Conservation (phyloP, 2,329 filamentous ascomycete species). For the Microdochium paspali region DNA sequence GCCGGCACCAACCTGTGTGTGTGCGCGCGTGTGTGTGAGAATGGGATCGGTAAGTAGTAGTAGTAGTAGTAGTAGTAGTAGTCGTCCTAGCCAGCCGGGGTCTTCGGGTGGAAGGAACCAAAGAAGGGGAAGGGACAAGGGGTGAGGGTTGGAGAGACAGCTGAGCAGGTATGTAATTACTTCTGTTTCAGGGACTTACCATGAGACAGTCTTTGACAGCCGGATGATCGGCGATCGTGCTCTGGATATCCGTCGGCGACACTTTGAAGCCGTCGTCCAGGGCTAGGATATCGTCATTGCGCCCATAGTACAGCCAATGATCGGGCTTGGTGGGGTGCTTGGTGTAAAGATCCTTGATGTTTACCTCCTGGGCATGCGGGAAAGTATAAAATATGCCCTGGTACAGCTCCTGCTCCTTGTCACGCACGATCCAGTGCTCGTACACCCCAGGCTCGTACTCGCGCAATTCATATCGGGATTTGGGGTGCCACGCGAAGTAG, state of each 20-base stretch:
- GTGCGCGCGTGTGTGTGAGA: too few relatives aligned
- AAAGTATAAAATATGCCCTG: conserved; percentile 31
- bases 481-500: conserved; percentile 4
- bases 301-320: conserved; percentile 21
- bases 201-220: conserved; percentile 20
- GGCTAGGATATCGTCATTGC: conserved; percentile 15
- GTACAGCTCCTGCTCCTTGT: conserved; percentile 10
- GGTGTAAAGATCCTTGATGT: conserved; percentile 28
- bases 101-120: too few relatives aligned
- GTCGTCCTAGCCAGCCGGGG: too few relatives aligned
- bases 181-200: too few relatives aligned
- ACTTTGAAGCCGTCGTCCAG: conserved; percentile 29
- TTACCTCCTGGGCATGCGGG: conserved; percentile 25
- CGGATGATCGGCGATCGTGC: conserved; percentile 16
- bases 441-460: conserved; percentile 16
- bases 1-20: neutral
- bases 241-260: conserved; percentile 26
- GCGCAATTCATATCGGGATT: conserved; percentile 8
- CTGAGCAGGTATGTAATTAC: too few relatives aligned
- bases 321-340: conserved; percentile 21
- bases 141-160: too few relatives aligned
- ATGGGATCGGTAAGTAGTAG: too few relatives aligned
- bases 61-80: too few relatives aligned
- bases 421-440: conserved; percentile 21
- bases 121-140: too few relatives aligned